Evolutionary conservation across 148 eudicot species (phyloP), one percentile per base, ranked within the genome.

Genomic region (Dianthus caryophyllus): DNA sequence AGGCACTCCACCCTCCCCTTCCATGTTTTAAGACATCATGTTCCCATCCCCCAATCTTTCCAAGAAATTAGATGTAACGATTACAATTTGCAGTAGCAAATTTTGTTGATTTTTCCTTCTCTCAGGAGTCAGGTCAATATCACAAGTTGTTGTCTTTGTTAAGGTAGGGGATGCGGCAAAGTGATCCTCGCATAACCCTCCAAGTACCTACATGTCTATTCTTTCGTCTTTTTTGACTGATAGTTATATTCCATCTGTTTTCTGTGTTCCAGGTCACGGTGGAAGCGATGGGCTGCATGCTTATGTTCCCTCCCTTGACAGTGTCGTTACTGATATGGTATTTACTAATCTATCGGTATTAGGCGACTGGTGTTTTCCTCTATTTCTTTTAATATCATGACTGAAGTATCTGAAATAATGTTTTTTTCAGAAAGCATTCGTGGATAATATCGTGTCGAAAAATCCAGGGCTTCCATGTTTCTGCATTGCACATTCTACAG

Each of bases 201-300:
- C 47, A 59, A 39, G n/a, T 6, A 36, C 25, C 43, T 24, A 15
- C 31, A 9, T 25, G 10, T 41, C 7, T 59, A 4, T 48, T 16
- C 33, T 2, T 9, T 61, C 33, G 9, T 36, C 26, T 43, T 43
- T 60, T 22, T 39, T 51, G 12, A 33, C 16, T 51, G 49, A 4
- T 36, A 51, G 31, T 61, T 8, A 18, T 12, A 27, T 27, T 51
- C 65, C 50, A 14, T 8, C 15, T 57, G 63, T 5, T 20, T 21
- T 6, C 67, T 43, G 60, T 30, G 48, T 24, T 61, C 39, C 46
- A 91, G 97, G 97, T 47, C 96, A 91, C 64, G 97, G 97, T 70
- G 97, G 96, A 75, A 91, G 97, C 74, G 97, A 91, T 75, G 97
- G 97, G 57, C 81, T 91, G 74, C 97, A 91, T 76, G 92, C 88